phyloP scores from a whole-genome alignment of 139 green algal species.

The Coelastrella sp. region DNA sequence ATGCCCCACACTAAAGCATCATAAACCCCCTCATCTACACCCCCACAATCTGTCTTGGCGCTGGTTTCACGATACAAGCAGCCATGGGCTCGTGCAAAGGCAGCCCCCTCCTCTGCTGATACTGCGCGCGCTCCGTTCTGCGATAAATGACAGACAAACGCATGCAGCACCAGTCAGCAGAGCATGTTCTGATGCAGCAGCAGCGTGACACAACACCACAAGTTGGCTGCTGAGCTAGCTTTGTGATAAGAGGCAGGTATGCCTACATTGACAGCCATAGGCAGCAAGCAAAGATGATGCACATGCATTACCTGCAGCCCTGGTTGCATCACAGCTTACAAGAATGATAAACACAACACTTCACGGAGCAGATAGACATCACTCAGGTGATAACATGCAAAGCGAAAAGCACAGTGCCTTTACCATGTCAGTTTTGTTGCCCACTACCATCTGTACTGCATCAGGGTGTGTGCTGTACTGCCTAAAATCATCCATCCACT shows the following conservation, averaged over 20 bases:
- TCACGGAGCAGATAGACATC: neutral
- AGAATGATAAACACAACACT: neutral
- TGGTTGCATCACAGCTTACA: neutral
- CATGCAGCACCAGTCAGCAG: neutral
- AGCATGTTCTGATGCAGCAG: neutral
- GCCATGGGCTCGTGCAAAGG: conserved; percentile 52
- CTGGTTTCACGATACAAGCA: conserved; percentile 50
- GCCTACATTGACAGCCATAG: too few species aligned
- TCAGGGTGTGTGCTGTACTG: conserved; percentile 42
- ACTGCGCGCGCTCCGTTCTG: conserved; percentile 44
- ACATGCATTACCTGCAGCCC: too few species aligned
- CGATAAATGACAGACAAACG: neutral
- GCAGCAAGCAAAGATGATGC: too few species aligned
- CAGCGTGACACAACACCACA: neutral
- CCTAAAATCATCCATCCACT: conserved; percentile 60
- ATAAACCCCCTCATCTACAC: conserved; percentile 51
- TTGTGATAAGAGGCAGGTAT: too few species aligned
- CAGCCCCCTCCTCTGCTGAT: conserved; percentile 51
- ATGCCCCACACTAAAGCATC: conserved; percentile 61
- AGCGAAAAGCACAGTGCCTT: neutral
- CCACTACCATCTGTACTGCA: conserved; percentile 58
- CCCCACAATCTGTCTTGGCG: conserved; percentile 45
- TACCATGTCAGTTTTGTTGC: conserved; percentile 63
- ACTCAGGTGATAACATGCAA: neutral
- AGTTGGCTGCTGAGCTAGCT: neutral